Percentiles rank a stretch among this genome's conserved stretches.
These are phyloP conservation scores for Sarcodon aspratus DNA, from an alignment of 768 basidiomycete genomes.

Conservation along the genomic window DNA sequence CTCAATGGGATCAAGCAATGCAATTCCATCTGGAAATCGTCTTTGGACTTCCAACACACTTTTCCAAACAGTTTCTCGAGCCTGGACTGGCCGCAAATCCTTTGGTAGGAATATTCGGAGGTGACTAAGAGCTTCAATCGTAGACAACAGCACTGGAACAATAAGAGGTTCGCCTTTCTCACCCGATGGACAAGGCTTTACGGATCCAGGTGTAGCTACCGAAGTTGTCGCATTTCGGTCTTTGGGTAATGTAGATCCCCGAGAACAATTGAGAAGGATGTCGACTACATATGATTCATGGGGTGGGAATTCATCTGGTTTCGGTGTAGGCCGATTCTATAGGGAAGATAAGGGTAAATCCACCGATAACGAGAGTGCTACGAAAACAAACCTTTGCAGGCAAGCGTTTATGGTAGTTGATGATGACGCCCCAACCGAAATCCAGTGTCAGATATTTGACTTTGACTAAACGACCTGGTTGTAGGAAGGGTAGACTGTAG, in stretches of 20 bases:
- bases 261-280: conserved; percentile 74
- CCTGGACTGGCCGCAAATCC: conserved; percentile 66
- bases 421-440: conserved; percentile 94
- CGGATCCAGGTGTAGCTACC: conserved; percentile 51
- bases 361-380: not conserved
- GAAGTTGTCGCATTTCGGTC: conserved; percentile 32
- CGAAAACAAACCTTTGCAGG: conserved; percentile 55
- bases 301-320: conserved; percentile 58
- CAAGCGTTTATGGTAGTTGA: conserved; percentile 83
- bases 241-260: conserved; percentile 48
- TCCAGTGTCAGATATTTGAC: conserved; percentile 79
- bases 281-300: conserved; percentile 92
- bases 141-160: conserved; percentile 80
- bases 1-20: conserved; percentile 81
- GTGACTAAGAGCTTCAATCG: conserved; percentile 77
- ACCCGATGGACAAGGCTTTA: conserved; percentile 62
- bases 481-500: conserved; percentile 90
- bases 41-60: conserved; percentile 85
- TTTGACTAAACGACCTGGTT: conserved; percentile 86
- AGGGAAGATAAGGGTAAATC: not conserved
- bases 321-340: conserved; percentile 57
- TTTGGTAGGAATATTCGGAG: conserved; percentile 85
- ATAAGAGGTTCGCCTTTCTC: conserved; percentile 78
- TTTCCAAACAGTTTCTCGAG: conserved; percentile 82
- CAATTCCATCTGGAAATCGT: conserved; percentile 80